Evolutionary conservation across 73 alveolate genomes (phyloP).

Genomic region (Durusdinium trenchii): DNA sequence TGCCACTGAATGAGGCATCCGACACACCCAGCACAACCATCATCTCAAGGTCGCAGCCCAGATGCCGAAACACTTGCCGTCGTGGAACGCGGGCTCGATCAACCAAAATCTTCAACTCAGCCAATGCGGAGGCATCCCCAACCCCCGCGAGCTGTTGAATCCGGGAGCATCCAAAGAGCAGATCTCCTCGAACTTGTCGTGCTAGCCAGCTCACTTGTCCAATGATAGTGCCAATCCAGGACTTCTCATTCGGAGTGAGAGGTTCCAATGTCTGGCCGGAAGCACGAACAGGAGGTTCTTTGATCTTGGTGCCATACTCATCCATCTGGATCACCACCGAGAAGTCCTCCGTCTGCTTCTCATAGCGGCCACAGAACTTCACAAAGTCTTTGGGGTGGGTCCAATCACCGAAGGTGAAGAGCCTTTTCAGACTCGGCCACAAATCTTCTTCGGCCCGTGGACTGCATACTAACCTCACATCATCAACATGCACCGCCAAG

Average conservation of each 20-base stretch:
- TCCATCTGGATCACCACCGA: not conserved
- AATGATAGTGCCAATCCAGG: too few relatives aligned
- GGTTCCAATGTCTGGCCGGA: too few relatives aligned
- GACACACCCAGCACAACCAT: not conserved
- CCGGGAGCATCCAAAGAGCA: not conserved
- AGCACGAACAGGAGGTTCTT: too few relatives aligned
- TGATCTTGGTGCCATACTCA: not conserved
- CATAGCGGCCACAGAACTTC: slow-evolving; percentile 1
- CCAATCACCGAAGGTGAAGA: not conserved
- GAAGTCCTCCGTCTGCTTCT: too few relatives aligned
- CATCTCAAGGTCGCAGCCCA: not conserved
- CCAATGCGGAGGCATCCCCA: not conserved
- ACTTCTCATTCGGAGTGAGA: too few relatives aligned
- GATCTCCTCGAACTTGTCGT: not conserved
- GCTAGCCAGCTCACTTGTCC: slow-evolving; percentile 1
- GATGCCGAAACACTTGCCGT: too few relatives aligned
- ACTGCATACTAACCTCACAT: too few relatives aligned
- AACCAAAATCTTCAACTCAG: not conserved
- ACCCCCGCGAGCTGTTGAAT: not conserved
- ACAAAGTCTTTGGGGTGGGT: not conserved
- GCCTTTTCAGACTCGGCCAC: too few relatives aligned
- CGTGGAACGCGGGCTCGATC: not conserved
- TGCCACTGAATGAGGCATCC: not conserved
- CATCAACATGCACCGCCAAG: too few relatives aligned
- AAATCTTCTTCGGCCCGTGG: too few relatives aligned